Percentiles rank a stretch among this genome's conserved stretches.
These are phyloP conservation scores for Penicillium sp. DNA, from an alignment of 2,329 filamentous ascomycete species.

Conservation along the genomic window DNA sequence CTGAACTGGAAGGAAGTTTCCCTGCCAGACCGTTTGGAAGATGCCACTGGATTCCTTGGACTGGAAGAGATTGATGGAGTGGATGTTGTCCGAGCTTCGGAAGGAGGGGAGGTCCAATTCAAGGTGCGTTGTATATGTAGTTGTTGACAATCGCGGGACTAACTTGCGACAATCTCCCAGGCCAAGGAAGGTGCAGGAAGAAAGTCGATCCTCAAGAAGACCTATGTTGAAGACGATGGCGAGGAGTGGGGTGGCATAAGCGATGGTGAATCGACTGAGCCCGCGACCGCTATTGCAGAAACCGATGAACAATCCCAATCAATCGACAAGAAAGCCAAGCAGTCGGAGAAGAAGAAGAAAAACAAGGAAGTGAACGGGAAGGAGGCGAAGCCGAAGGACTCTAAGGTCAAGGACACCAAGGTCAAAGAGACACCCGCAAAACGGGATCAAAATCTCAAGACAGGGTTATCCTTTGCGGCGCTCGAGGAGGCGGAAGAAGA, in stretches of 20 bases:
- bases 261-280: conserved; percentile 40
- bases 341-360: no score
- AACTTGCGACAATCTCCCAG: conserved; percentile 13
- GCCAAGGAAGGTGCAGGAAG: conserved; percentile 30
- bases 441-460: conserved; percentile 29
- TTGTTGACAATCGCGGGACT: background rate
- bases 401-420: conserved; percentile 17
- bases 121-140: conserved; percentile 26
- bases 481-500: conserved; percentile 43
- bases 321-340: conserved; percentile 18
- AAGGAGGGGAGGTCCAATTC: conserved; percentile 44
- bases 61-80: conserved; percentile 90
- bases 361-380: conserved; percentile 7
- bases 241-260: conserved; percentile 63
- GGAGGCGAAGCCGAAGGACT: conserved; percentile 16
- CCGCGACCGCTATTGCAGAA: conserved; percentile 8
- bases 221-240: conserved; percentile 32
- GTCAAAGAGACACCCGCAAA: conserved; percentile 26
- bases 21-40: conserved; percentile 70
- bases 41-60: conserved; percentile 90
- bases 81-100: conserved; percentile 65
- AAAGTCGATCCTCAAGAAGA: conserved; percentile 27
- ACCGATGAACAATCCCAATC: conserved; percentile 12
- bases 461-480: conserved; percentile 33
- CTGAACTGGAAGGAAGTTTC: conserved; percentile 59